These are phyloP conservation scores for Boletus reticuloceps DNA, from an alignment of 768 basidiomycete species.

Conservation along the genomic window DNA sequence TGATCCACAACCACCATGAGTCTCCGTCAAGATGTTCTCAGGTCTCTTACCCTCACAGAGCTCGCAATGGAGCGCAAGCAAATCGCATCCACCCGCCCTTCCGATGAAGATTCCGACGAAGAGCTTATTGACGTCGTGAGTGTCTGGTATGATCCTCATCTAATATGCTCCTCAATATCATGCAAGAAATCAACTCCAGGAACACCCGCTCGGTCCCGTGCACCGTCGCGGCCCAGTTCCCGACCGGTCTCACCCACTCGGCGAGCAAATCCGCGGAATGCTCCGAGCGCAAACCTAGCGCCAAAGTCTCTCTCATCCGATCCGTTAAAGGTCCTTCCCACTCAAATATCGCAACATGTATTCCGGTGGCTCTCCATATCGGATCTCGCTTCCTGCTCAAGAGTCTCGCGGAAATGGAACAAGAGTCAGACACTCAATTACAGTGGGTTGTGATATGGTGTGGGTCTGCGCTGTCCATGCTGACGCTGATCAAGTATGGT, in stretches of 20 bases:
- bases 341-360: conserved; percentile 77
- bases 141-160: conserved; percentile 14
- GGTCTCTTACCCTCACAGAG: conserved; percentile 45
- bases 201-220: conserved; percentile 63
- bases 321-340: conserved; percentile 70
- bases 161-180: conserved; percentile 8
- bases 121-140: conserved; percentile 72
- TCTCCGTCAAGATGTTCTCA: conserved; percentile 68
- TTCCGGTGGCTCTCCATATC: conserved; percentile 59
- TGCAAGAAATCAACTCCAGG: conserved; percentile 63
- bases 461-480: neutral
- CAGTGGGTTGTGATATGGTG: conserved; percentile 43
- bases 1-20: conserved; percentile 44
- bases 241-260: conserved; percentile 40
- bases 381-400: conserved; percentile 73
- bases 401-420: conserved; percentile 85
- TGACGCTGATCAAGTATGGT: conserved; percentile 69
- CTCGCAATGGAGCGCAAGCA: conserved; percentile 29
- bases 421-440: conserved; percentile 91
- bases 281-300: conserved; percentile 28
- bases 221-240: conserved; percentile 47
- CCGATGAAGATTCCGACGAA: conserved; percentile 57
- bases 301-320: conserved; percentile 38
- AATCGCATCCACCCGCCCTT: conserved; percentile 1
- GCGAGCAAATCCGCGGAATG: conserved; percentile 15